Conservation (phyloP, 139 green algal genomes). For the Haematococcus sp. region DNA sequence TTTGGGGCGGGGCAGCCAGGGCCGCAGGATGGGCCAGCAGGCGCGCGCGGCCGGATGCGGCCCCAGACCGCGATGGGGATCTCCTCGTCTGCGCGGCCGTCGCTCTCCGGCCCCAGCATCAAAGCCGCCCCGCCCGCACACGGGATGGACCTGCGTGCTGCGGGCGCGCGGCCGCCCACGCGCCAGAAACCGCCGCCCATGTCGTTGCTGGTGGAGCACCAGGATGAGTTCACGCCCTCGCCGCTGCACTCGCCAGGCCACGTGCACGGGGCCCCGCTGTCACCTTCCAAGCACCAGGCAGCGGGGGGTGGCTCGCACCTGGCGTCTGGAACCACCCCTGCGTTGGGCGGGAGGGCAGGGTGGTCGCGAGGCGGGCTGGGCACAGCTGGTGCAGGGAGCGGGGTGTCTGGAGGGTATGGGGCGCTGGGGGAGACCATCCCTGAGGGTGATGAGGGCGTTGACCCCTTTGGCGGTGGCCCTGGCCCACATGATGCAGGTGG, state of each 20-base stretch:
- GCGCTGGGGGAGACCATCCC: too few relatives aligned
- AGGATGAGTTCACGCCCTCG: conserved; percentile 11
- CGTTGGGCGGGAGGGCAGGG: too few relatives aligned
- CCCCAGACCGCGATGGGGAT: not conserved
- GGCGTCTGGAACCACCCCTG: too few relatives aligned
- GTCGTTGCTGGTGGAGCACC: conserved; percentile 31
- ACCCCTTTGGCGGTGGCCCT: too few relatives aligned
- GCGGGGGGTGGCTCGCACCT: too few relatives aligned
- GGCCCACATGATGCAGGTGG: too few relatives aligned
- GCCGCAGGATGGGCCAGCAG: not conserved
- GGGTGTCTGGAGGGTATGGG: too few relatives aligned
- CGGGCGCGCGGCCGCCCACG: conserved; percentile 20
- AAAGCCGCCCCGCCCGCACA: not conserved
- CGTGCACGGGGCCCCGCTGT: too few relatives aligned
- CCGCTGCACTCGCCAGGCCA: not conserved
- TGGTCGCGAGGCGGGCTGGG: too few relatives aligned
- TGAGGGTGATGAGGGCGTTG: too few relatives aligned
- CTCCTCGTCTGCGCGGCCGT: not conserved
- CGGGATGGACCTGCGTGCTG: conserved; percentile 4
- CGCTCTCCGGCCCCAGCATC: not conserved
- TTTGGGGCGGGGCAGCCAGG: not conserved
- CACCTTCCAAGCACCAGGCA: too few relatives aligned
- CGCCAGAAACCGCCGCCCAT: conserved; percentile 35
- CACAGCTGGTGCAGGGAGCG: too few relatives aligned
- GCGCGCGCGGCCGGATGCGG: not conserved